Conservation (phyloP, 306 rosid species). For the Arachis hypogaea region DNA sequence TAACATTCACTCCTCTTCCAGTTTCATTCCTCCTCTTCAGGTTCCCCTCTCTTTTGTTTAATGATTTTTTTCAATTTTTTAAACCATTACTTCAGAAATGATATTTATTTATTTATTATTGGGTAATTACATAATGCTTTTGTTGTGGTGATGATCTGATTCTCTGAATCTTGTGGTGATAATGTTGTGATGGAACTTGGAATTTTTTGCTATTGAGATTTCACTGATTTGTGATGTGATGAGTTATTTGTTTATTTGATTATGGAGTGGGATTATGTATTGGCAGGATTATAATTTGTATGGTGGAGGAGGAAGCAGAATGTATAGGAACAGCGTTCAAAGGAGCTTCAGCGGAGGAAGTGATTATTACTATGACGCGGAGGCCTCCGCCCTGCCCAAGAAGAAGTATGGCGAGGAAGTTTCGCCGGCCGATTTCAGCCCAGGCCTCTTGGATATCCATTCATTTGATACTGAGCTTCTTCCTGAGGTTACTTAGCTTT, state of each 20-base stretch:
- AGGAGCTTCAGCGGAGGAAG: slow-evolving; percentile 53
- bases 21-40: slow-evolving; percentile 67
- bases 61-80: neutral
- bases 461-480: slow-evolving; percentile 81
- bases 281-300: slow-evolving; percentile 68
- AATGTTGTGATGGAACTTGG: slow-evolving; percentile 19
- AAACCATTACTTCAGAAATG: no score
- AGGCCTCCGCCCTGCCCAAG: slow-evolving; percentile 59
- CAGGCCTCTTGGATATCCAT: slow-evolving; percentile 93
- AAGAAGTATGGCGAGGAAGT: slow-evolving; percentile 61
- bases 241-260: slow-evolving; percentile 24
- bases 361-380: slow-evolving; percentile 53
- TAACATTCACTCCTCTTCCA: slow-evolving; percentile 51
- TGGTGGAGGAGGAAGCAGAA: slow-evolving; percentile 72
- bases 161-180: neutral
- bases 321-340: slow-evolving; percentile 64
- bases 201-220: slow-evolving; percentile 23
- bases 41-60: slow-evolving; percentile 29
- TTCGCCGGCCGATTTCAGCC: slow-evolving; percentile 69
- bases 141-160: neutral
- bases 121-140: neutral
- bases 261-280: slow-evolving; percentile 35
- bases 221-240: neutral
- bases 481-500: slow-evolving; percentile 57
- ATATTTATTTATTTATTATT: no score